Percentiles rank a stretch among this genome's conserved stretches.
phyloP scores from a whole-genome alignment of 352 stramenopile species.

The Globisporangium mamillatum region DNA sequence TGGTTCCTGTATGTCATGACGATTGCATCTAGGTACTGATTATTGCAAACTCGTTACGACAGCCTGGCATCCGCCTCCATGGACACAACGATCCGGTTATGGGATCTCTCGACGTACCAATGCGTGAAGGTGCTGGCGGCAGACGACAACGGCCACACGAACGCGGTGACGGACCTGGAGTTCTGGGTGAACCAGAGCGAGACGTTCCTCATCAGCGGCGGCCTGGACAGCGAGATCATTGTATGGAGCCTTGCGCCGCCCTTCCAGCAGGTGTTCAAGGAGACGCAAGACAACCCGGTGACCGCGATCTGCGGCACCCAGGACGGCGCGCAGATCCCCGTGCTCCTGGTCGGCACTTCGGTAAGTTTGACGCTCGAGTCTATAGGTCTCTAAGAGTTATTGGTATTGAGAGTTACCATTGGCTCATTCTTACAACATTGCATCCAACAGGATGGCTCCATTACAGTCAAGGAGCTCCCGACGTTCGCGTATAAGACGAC shows the following conservation, averaged over 20 bases:
- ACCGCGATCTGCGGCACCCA: slow-evolving; percentile 72
- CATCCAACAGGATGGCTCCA: slow-evolving; percentile 55
- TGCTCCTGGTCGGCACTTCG: slow-evolving; percentile 75
- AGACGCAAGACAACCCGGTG: slow-evolving; percentile 75
- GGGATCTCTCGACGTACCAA: slow-evolving; percentile 80
- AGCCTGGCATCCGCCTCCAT: slow-evolving; percentile 78
- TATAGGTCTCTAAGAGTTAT: neutral
- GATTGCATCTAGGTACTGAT: neutral
- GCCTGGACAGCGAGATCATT: slow-evolving; percentile 79
- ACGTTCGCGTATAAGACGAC: slow-evolving; percentile 85
- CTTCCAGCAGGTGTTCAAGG: slow-evolving; percentile 81
- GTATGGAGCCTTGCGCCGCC: slow-evolving; percentile 77
- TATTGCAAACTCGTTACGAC: neutral
- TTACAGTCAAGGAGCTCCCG: slow-evolving; percentile 81
- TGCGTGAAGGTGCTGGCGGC: slow-evolving; percentile 74
- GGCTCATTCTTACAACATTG: slow-evolving; percentile 14
- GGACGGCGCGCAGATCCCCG: slow-evolving; percentile 56
- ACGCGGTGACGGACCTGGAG: slow-evolving; percentile 84
- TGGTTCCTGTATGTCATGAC: neutral
- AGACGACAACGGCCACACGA: slow-evolving; percentile 72
- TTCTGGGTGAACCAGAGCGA: slow-evolving; percentile 85
- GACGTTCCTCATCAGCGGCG: slow-evolving; percentile 84
- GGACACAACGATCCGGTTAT: slow-evolving; percentile 79
- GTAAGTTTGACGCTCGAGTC: slow-evolving; percentile 26
- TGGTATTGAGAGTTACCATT: neutral